Evolutionary conservation across 2,329 filamentous ascomycete genomes (phyloP).

Genomic region (Akanthomyces muscarius): DNA sequence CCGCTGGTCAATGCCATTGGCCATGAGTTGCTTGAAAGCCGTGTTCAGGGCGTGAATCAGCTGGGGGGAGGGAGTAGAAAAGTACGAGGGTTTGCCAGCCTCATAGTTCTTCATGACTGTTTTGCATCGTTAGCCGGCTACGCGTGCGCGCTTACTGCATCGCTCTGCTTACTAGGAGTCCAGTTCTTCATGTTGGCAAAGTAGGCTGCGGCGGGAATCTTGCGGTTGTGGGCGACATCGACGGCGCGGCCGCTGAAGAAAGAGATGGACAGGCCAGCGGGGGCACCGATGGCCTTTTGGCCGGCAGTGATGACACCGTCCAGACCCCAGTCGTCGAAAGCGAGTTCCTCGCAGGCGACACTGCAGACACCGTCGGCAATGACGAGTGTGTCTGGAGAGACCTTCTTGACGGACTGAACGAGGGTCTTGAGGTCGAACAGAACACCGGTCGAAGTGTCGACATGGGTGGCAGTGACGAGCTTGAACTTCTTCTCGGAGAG

Average conservation of each 20-base stretch:
- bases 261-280: conserved; percentile 88
- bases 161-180: conserved; percentile 67
- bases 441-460: conserved; percentile 95
- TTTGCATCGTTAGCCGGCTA: not conserved
- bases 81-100: conserved; percentile 95
- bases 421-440: conserved; percentile 85
- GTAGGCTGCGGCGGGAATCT: conserved; percentile 79
- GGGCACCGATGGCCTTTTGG: conserved; percentile 95
- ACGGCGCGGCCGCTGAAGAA: conserved; percentile 91
- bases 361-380: conserved; percentile 97
- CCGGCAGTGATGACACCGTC: conserved; percentile 92
- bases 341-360: conserved; percentile 92
- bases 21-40: conserved; percentile 77
- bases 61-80: conserved; percentile 93
- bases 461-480: conserved; percentile 89
- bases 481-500: conserved; percentile 91
- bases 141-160: not conserved
- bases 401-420: conserved; percentile 74
- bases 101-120: conserved; percentile 98
- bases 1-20: conserved; percentile 73
- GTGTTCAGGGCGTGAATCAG: conserved; percentile 91
- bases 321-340: conserved; percentile 90
- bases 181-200: conserved; percentile 98
- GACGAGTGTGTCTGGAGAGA: conserved; percentile 87
- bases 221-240: conserved; percentile 71